Percentiles rank a stretch among this genome's conserved stretches.
Evolutionary conservation across 1,139 yeast genomes (phyloP).

Genomic region (Yamadazyma dendronema): DNA sequence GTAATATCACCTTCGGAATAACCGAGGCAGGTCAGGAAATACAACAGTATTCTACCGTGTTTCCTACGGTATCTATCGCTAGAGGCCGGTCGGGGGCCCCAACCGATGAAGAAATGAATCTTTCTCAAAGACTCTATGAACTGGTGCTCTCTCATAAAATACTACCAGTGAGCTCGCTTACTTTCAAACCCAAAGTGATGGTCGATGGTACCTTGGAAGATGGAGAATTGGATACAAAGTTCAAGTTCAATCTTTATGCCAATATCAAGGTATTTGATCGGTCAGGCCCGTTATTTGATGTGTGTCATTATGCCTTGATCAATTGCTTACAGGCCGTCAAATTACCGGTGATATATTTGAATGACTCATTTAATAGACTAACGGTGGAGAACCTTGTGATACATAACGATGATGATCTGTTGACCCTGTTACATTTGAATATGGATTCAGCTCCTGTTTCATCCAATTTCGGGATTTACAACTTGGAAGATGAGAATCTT

Average conservation of each 20-base stretch:
- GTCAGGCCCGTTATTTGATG: slow-evolving; percentile 77
- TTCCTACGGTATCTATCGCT: slow-evolving; percentile 78
- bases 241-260: slow-evolving; percentile 63
- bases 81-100: slow-evolving; percentile 80
- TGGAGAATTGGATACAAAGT: slow-evolving; percentile 37
- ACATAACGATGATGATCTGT: slow-evolving; percentile 7
- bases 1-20: slow-evolving; percentile 72
- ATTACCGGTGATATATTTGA: slow-evolving; percentile 65
- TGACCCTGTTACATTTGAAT: slow-evolving; percentile 31
- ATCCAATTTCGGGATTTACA: slow-evolving; percentile 61
- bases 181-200: slow-evolving; percentile 46
- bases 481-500: slow-evolving; percentile 11
- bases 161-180: slow-evolving; percentile 34
- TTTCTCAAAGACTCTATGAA: slow-evolving; percentile 70
- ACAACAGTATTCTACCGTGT: slow-evolving; percentile 45
- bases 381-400: slow-evolving; percentile 21
- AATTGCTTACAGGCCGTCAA: slow-evolving; percentile 59
- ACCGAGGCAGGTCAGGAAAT: slow-evolving; percentile 45
- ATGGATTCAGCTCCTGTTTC: slow-evolving; percentile 41
- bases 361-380: slow-evolving; percentile 30
- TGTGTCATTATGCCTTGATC: slow-evolving; percentile 69
- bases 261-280: slow-evolving; percentile 77
- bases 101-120: slow-evolving; percentile 83
- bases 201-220: slow-evolving; percentile 23
- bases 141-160: slow-evolving; percentile 53